Evolutionary conservation across 768 basidiomycete genomes (phyloP).

Genomic region (Pleurotus giganteus): DNA sequence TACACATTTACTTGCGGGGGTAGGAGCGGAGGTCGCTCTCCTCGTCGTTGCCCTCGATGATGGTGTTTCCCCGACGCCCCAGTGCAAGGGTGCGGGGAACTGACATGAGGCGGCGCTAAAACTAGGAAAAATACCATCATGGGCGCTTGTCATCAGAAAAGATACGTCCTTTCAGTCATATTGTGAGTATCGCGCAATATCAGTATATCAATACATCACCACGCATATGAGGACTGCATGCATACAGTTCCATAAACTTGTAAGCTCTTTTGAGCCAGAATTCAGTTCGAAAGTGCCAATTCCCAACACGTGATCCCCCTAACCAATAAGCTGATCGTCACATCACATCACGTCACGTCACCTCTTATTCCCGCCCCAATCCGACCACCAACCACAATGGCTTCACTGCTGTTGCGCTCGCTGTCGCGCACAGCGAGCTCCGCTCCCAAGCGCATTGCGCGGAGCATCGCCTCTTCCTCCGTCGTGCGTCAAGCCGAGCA

Average conservation of each 20-base stretch:
- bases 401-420: constrained; percentile 64
- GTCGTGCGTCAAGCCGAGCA: constrained; percentile 27
- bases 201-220: too few species aligned
- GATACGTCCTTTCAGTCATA: too few species aligned
- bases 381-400: constrained; percentile 50
- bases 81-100: not conserved
- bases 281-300: too few species aligned
- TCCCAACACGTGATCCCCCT: too few species aligned
- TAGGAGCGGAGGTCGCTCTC: not conserved
- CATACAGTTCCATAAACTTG: too few species aligned
- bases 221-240: too few species aligned
- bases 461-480: constrained; percentile 37
- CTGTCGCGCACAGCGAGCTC: constrained; percentile 44
- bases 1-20: not conserved
- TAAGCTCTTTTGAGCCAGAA: too few species aligned
- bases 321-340: too few species aligned
- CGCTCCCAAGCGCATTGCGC: constrained; percentile 27
- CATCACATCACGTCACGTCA: constrained; percentile 21
- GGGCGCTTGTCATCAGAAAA: too few species aligned
- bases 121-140: not conserved
- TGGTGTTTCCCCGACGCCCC: not conserved
- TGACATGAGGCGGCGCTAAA: not conserved
- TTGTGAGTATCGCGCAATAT: too few species aligned
- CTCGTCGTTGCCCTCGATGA: not conserved
- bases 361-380: constrained; percentile 33